A percentile compares a stretch with the other conserved stretches of the same genome.
Evolutionary conservation across 495 filamentous ascomycete genomes (phyloP).

Genomic region (Daldinia caldariorum): DNA sequence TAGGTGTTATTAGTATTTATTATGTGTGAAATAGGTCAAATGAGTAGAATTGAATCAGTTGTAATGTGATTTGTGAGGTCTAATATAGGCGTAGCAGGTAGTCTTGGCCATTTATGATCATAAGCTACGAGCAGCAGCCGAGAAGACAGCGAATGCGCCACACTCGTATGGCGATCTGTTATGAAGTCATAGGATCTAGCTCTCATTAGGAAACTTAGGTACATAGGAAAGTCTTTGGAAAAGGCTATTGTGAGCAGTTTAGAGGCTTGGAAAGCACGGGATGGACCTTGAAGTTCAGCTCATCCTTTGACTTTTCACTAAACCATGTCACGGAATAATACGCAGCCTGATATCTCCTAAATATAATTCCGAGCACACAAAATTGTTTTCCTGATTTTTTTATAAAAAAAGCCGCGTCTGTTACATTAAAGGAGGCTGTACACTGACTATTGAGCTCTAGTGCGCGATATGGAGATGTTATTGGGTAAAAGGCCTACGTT

Average conservation of each 20-base stretch:
- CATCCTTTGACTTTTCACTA: not conserved
- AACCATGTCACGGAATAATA: not conserved
- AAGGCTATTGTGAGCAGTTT: not conserved
- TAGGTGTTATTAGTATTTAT: not conserved
- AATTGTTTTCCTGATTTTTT: no score
- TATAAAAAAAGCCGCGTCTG: no score
- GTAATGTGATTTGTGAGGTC: not conserved
- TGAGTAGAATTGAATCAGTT: not conserved
- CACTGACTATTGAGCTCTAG: not conserved
- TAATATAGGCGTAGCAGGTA: conserved; percentile 1
- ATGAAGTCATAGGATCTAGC: conserved; percentile 1
- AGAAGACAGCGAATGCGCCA: not conserved
- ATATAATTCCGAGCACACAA: not conserved
- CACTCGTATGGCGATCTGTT: not conserved
- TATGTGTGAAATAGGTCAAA: not conserved
- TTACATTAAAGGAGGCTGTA: not conserved
- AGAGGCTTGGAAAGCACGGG: not conserved
- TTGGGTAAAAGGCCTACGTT: not conserved
- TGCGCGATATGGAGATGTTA: not conserved
- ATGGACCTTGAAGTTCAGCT: not conserved
- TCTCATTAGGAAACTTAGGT: no score
- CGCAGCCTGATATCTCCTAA: not conserved
- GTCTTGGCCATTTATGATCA: not conserved
- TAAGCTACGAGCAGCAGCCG: not conserved
- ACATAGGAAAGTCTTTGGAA: not conserved